Percentiles rank a stretch among this genome's conserved stretches.
These are phyloP conservation scores for Hymenoscyphus fraxineus DNA, from an alignment of 2,329 filamentous ascomycete species.

Conservation along the genomic window DNA sequence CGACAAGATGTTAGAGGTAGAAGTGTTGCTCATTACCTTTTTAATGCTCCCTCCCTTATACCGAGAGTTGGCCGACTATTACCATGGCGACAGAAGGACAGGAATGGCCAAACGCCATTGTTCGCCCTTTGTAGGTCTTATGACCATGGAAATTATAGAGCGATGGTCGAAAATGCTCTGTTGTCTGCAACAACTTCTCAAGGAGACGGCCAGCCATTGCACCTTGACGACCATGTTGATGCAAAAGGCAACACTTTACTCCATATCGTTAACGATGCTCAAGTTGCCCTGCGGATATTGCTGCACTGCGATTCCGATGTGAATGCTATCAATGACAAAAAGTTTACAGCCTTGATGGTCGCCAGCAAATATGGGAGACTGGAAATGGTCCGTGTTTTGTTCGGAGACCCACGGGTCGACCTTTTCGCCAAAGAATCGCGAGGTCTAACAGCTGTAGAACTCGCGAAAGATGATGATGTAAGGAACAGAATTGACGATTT, in stretches of 20 bases:
- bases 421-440: slow-evolving; percentile 77
- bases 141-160: slow-evolving; percentile 80
- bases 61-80: slow-evolving; percentile 70
- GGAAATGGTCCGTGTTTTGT: slow-evolving; percentile 86
- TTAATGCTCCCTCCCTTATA: slow-evolving; percentile 83
- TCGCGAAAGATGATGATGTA: slow-evolving; percentile 97
- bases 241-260: slow-evolving; percentile 88
- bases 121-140: slow-evolving; percentile 95
- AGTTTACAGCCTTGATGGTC: slow-evolving; percentile 94
- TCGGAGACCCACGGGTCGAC: slow-evolving; percentile 84
- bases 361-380: slow-evolving; percentile 96
- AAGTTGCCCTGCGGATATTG: slow-evolving; percentile 71
- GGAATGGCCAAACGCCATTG: slow-evolving; percentile 95
- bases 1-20: slow-evolving; percentile 80
- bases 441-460: slow-evolving; percentile 88
- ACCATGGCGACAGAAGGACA: slow-evolving; percentile 87
- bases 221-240: slow-evolving; percentile 90
- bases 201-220: slow-evolving; percentile 72
- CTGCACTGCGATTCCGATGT: slow-evolving; percentile 89
- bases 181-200: slow-evolving; percentile 71
- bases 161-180: slow-evolving; percentile 83
- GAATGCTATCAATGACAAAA: slow-evolving; percentile 92
- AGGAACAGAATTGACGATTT: slow-evolving; percentile 95
- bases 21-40: slow-evolving; percentile 92
- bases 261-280: slow-evolving; percentile 89